A percentile compares a stretch with the other conserved stretches of the same genome.
Evolutionary conservation across 345 rosid genomes (phyloP).

Genomic region (Acer saccharum): DNA sequence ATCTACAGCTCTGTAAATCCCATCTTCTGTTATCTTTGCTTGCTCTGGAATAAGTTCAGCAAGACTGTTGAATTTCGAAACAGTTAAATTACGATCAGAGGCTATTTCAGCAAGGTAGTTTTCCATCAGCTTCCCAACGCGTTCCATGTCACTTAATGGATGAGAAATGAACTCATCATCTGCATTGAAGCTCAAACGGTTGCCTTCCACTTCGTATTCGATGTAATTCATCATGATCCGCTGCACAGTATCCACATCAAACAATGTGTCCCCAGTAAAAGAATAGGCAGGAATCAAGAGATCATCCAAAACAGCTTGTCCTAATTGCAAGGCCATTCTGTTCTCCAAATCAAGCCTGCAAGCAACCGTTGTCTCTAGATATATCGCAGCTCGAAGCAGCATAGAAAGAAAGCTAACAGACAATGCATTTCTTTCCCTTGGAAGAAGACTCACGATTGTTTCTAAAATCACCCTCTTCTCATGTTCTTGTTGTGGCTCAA

Average conservation of each 20-base stretch:
- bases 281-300: constrained; percentile 82
- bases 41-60: constrained; percentile 85
- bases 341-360: constrained; percentile 93
- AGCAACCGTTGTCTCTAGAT: constrained; percentile 90
- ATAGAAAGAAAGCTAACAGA: constrained; percentile 91
- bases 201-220: constrained; percentile 60
- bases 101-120: constrained; percentile 88
- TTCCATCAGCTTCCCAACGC: constrained; percentile 89
- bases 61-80: constrained; percentile 60
- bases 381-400: constrained; percentile 83
- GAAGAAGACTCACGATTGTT: constrained; percentile 86
- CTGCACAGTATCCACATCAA: constrained; percentile 80
- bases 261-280: constrained; percentile 72
- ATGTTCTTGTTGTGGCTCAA: constrained; percentile 75
- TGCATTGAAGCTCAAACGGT: constrained; percentile 30
- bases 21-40: constrained; percentile 83
- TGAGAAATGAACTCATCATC: constrained; percentile 51
- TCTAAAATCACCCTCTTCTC: constrained; percentile 87
- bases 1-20: constrained; percentile 83
- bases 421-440: constrained; percentile 74
- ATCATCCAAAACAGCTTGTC: constrained; percentile 85
- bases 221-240: constrained; percentile 74
- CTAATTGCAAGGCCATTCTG: constrained; percentile 77
- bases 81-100: constrained; percentile 64
- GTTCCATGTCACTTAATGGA: constrained; percentile 60